Evolutionary conservation across 2,329 filamentous ascomycete species (phyloP).

Genomic region (Sporothrix pallida): DNA sequence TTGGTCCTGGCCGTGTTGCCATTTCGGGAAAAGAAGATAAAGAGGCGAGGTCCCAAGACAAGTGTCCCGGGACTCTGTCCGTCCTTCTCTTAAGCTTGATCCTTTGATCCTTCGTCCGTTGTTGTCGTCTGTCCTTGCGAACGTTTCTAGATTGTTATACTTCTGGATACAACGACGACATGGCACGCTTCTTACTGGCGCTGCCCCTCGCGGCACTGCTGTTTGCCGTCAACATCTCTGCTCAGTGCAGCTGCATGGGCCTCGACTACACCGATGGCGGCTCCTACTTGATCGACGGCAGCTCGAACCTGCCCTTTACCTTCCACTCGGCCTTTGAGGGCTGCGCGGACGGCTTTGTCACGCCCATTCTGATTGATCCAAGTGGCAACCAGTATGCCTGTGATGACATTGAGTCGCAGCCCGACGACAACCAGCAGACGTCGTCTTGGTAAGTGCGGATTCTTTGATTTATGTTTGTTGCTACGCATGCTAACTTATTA

Average conservation of each 20-base stretch:
- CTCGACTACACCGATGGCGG: slow-evolving; percentile 41
- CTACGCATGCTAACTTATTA: too few relatives aligned
- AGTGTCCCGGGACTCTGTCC: neutral
- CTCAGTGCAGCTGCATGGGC: slow-evolving; percentile 39
- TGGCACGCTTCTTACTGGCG: neutral
- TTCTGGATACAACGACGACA: neutral
- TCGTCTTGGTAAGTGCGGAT: neutral
- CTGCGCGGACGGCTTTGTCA: slow-evolving; percentile 38
- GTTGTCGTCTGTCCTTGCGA: neutral
- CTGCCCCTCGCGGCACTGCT: slow-evolving; percentile 23
- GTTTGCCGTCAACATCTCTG: neutral
- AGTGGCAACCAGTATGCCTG: slow-evolving; percentile 37
- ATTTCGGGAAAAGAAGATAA: neutral
- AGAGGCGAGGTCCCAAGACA: neutral
- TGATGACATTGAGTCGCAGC: slow-evolving; percentile 35
- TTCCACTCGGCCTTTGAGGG: slow-evolving; percentile 40
- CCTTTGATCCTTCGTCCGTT: neutral
- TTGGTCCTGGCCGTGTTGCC: neutral
- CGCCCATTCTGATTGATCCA: slow-evolving; percentile 39
- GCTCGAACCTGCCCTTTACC: slow-evolving; percentile 35
- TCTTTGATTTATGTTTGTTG: too few relatives aligned
- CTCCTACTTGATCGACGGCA: slow-evolving; percentile 40
- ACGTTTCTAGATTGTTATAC: neutral
- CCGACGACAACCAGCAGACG: slow-evolving; percentile 33
- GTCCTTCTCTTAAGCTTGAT: neutral